Evolutionary conservation across 805 yeast genomes (phyloP).

Genomic region (Ogataea corticis): DNA sequence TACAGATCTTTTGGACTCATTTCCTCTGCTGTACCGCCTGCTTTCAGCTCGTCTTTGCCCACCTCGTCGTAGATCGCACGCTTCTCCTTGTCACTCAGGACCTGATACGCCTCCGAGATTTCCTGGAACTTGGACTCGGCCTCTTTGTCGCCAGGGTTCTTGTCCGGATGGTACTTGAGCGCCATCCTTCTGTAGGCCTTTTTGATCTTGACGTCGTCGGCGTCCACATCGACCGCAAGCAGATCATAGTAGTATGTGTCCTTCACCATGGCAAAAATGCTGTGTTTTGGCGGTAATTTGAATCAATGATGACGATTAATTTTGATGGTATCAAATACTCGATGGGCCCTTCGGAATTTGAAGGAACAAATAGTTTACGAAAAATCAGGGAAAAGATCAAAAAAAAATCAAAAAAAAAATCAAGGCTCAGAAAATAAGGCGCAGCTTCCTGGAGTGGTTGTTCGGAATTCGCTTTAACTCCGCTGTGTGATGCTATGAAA

Average conservation of each 20-base stretch:
- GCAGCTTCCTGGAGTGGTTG: too few species aligned
- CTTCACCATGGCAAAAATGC: slow-evolving; percentile 55
- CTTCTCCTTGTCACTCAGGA: slow-evolving; percentile 62
- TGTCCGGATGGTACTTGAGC: slow-evolving; percentile 76
- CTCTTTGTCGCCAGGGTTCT: slow-evolving; percentile 71
- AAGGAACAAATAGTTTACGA: background rate
- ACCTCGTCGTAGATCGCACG: slow-evolving; percentile 70
- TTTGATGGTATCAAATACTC: background rate
- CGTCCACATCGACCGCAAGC: slow-evolving; percentile 55
- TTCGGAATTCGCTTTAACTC: too few species aligned
- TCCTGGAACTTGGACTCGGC: slow-evolving; percentile 75
- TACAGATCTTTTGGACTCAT: slow-evolving; percentile 76
- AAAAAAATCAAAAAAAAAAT: too few species aligned
- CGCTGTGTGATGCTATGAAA: too few species aligned
- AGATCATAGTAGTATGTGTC: slow-evolving; percentile 75
- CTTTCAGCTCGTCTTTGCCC: slow-evolving; percentile 59
- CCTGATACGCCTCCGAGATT: slow-evolving; percentile 72
- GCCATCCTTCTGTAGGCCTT: slow-evolving; percentile 81
- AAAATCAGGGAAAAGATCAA: too few species aligned
- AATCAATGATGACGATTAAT: background rate
- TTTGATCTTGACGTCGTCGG: slow-evolving; percentile 67
- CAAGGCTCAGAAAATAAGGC: too few species aligned
- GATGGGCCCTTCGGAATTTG: slow-evolving; percentile 4
- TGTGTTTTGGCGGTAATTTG: background rate
- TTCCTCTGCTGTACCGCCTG: slow-evolving; percentile 58